Evolutionary conservation across 2,329 filamentous ascomycete genomes (phyloP).

Genomic region (Arthrobotrys iridis): DNA sequence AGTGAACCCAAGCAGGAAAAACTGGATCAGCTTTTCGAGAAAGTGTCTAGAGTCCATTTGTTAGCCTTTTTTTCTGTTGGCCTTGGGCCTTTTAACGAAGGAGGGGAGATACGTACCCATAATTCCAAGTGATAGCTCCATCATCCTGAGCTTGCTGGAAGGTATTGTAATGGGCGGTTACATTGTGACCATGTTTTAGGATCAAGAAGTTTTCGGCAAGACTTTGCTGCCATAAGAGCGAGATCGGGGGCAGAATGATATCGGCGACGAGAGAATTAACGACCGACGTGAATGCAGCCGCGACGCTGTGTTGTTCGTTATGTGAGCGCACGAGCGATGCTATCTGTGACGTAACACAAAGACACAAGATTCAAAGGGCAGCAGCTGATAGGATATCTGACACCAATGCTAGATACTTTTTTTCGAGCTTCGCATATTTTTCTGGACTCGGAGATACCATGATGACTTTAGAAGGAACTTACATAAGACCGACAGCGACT

Average conservation of each 20-base stretch:
- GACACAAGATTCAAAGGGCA: conserved; percentile 13
- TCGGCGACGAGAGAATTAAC: conserved; percentile 78
- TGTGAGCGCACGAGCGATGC: conserved; percentile 37
- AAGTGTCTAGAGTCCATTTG: conserved; percentile 65
- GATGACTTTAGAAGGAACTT: conserved; percentile 60
- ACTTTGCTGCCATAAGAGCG: conserved; percentile 74
- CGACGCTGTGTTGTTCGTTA: conserved; percentile 66
- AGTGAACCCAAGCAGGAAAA: conserved; percentile 72
- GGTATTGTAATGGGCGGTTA: conserved; percentile 73
- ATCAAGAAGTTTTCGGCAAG: conserved; percentile 79
- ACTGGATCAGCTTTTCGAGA: conserved; percentile 72
- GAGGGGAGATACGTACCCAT: conserved; percentile 67
- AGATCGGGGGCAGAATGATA: conserved; percentile 75
- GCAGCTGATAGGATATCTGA: neutral
- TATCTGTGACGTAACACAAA: conserved; percentile 16
- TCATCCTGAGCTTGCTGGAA: conserved; percentile 74
- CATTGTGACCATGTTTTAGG: conserved; percentile 68
- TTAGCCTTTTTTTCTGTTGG: neutral
- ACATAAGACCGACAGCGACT: conserved; percentile 80
- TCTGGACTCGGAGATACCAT: too few species aligned
- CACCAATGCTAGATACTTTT: neutral
- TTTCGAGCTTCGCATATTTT: too few species aligned
- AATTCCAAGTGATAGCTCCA: conserved; percentile 77
- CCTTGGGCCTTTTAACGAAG: neutral
- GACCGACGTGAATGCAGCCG: conserved; percentile 75